Evolutionary conservation across 2,329 filamentous ascomycete species (phyloP).

Genomic region (Fusarium guadeloupense): DNA sequence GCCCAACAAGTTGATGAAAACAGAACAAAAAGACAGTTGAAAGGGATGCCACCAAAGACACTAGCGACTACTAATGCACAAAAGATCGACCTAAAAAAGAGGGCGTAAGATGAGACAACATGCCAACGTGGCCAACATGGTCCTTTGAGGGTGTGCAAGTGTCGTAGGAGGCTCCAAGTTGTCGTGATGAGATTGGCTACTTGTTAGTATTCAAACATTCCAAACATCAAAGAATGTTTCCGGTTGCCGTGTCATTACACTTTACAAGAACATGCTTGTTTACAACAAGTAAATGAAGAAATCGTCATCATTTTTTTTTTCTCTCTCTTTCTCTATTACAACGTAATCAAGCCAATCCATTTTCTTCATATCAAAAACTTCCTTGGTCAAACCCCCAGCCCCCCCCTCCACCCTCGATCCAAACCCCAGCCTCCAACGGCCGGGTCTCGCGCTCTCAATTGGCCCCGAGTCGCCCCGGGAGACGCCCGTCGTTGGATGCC

Average conservation of each 20-base stretch:
- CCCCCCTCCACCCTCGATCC: background rate
- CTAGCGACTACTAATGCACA: constrained; percentile 22
- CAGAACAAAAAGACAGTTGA: background rate
- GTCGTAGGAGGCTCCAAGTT: constrained; percentile 22
- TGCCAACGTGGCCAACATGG: constrained; percentile 33
- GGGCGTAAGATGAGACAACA: constrained; percentile 33
- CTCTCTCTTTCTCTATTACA: background rate
- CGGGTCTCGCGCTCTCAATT: constrained; percentile 6
- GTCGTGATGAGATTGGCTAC: constrained; percentile 10
- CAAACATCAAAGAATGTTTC: constrained; percentile 17
- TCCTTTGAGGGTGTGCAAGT: constrained; percentile 2
- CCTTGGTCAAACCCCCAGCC: constrained; percentile 10
- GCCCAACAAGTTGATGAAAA: constrained; percentile 1
- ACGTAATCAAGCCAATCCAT: background rate
- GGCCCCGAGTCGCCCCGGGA: constrained; percentile 27
- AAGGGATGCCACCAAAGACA: constrained; percentile 17
- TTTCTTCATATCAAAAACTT: background rate
- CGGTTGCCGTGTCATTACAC: constrained; percentile 22
- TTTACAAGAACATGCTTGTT: constrained; percentile 11
- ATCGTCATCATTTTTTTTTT: background rate
- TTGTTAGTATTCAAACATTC: constrained; percentile 20
- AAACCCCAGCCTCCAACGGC: constrained; percentile 26
- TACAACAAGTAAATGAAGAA: background rate
- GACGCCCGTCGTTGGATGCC: too few species aligned
- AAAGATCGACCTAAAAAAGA: constrained; percentile 22